Base-by-base conservation (phyloP, 345 rosid genomes). In the Clarkia xantiana region DNA sequence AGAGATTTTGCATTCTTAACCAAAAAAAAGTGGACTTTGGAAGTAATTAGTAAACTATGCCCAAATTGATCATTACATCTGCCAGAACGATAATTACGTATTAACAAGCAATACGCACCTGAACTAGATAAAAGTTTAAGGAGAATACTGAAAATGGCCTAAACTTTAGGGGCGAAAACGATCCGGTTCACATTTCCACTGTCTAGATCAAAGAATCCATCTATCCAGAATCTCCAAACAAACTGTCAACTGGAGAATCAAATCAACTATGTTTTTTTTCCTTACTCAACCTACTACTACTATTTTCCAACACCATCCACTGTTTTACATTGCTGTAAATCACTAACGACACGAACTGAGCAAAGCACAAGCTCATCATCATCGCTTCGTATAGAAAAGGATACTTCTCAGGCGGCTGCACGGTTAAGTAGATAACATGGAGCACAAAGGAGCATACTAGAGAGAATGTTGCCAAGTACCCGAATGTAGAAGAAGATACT, bases 351-450 rank as follows among this genome's bases (percentile, higher is more conserved):
- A 54, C 34, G 46, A 74, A 67, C 40, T 70, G 73, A 49, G 39
- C 49, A 57, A 74, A 70, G 70, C 76, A 74, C 22, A 74, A 47
- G 45, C 51, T 54, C 76, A 70, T 67, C 44, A 74, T 74, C 62
- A 70, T 40, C n/a, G 79, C 79, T 53, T 74, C 76, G 12, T 58
- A 74, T 36, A 74, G 70, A 53, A 67, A 74, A 63, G 79, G 71
- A 52, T 64, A 74, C 66, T 53, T 70, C 56, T 53, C 53, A 11
- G 75, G 79, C 23, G 75, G 73, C 19, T 15, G 62, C 49, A 60
- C 11, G n/a, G 82, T 75, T 47, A 84, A 51, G 73, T 80, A 80
- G 62, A 78, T 19, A 39, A 68, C 54, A 68, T 91, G 95, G 66
- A 91, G 81, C 56, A 66, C 42, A 44, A 78, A 42, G 29, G 84